A percentile compares a stretch with the other conserved stretches of the same genome.
These are phyloP conservation scores for Ilyonectria mors-panacis DNA, from an alignment of 2,329 filamentous ascomycete genomes.

Conservation along the genomic window DNA sequence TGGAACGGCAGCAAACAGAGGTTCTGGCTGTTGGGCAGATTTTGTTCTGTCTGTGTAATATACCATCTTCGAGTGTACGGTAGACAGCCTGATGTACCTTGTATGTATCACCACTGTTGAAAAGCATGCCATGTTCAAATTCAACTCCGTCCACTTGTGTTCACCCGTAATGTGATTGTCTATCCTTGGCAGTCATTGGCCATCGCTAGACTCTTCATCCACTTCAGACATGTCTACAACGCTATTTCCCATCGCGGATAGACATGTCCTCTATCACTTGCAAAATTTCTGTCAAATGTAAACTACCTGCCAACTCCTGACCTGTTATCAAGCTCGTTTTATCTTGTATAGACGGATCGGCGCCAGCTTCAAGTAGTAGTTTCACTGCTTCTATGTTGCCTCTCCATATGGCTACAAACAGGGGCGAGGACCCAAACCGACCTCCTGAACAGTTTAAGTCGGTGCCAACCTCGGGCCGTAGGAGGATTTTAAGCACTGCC, in stretches of 20 bases:
- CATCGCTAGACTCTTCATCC: not conserved
- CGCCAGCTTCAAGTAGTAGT: slow-evolving; percentile 45
- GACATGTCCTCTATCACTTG: not conserved
- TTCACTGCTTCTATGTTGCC: slow-evolving; percentile 37
- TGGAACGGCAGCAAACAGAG: slow-evolving; percentile 32
- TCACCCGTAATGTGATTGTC: not conserved
- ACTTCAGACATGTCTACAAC: not conserved
- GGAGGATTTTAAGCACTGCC: slow-evolving; percentile 37
- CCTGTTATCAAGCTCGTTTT: not conserved
- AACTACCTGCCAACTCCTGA: slow-evolving; percentile 4
- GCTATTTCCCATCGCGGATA: not conserved
- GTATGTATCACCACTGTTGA: slow-evolving; percentile 50
- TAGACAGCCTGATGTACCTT: slow-evolving; percentile 49
- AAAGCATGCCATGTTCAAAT: slow-evolving; percentile 36
- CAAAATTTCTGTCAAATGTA: slow-evolving; percentile 7
- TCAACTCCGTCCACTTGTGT: slow-evolving; percentile 4
- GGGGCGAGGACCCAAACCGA: slow-evolving; percentile 39
- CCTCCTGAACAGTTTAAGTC: slow-evolving; percentile 40
- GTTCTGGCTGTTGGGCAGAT: slow-evolving; percentile 41
- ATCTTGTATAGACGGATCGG: slow-evolving; percentile 30
- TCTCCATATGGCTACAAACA: slow-evolving; percentile 42
- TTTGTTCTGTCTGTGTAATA: slow-evolving; percentile 48
- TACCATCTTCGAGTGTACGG: slow-evolving; percentile 51
- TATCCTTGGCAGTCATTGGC: not conserved
- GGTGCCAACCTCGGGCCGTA: slow-evolving; percentile 34